Percentiles rank a stretch among this genome's conserved stretches.
phyloP scores from a whole-genome alignment of 1,284 basidiomycete species.

The Albatrellus sp. region DNA sequence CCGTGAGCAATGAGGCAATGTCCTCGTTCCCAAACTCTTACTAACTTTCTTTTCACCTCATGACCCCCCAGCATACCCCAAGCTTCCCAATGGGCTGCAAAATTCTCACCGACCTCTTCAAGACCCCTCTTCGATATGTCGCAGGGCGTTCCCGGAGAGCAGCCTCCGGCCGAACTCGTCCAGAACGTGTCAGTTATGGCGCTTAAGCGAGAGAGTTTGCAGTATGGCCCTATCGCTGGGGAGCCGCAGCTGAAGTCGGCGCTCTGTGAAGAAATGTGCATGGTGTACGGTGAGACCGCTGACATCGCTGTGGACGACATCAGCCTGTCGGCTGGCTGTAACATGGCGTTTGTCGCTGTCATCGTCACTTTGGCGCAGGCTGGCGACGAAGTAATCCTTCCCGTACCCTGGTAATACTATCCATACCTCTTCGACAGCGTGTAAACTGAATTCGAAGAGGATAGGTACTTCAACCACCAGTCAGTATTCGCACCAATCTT shows the following conservation, averaged over 20 bases:
- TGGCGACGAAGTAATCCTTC: slow-evolving; percentile 70
- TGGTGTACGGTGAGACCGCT: slow-evolving; percentile 38
- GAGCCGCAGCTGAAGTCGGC: slow-evolving; percentile 44
- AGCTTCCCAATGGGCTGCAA: slow-evolving; percentile 52
- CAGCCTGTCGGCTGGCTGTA: slow-evolving; percentile 55
- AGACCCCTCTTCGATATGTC: slow-evolving; percentile 64
- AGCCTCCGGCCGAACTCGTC: slow-evolving; percentile 46
- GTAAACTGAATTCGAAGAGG: not conserved
- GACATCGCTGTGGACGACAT: slow-evolving; percentile 46
- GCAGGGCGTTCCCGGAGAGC: slow-evolving; percentile 62
- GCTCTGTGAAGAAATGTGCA: slow-evolving; percentile 54
- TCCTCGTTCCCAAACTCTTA: too few relatives aligned
- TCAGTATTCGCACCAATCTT: not conserved
- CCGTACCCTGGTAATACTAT: slow-evolving; percentile 53
- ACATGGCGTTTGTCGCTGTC: slow-evolving; percentile 57
- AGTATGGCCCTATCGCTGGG: slow-evolving; percentile 59
- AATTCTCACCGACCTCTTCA: slow-evolving; percentile 30
- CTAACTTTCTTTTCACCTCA: too few relatives aligned
- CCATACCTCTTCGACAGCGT: slow-evolving; percentile 5
- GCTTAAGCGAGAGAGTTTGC: slow-evolving; percentile 20
- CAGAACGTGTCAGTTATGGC: slow-evolving; percentile 35
- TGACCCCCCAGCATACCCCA: slow-evolving; percentile 46
- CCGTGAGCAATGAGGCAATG: too few relatives aligned
- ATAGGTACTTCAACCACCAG: slow-evolving; percentile 6
- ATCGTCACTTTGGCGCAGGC: slow-evolving; percentile 57